These are phyloP conservation scores for Prunus dulcis DNA, from an alignment of 306 rosid species.

Conservation along the genomic window DNA sequence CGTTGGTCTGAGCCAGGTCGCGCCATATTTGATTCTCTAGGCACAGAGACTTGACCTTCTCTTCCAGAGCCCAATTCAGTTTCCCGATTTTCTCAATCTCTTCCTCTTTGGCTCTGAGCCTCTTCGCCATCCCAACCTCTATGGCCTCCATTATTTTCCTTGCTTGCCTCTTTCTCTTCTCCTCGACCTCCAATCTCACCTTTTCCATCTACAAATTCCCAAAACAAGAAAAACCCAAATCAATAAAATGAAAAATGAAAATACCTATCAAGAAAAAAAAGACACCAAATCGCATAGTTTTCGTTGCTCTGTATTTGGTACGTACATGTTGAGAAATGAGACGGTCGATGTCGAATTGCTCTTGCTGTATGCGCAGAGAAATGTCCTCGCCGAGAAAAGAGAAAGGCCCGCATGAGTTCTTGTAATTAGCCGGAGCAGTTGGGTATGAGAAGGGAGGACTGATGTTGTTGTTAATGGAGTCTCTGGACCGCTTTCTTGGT, in stretches of 20 bases:
- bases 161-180: constrained; percentile 66
- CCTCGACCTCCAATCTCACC: constrained; percentile 69
- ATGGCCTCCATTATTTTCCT: constrained; percentile 53
- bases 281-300: not conserved
- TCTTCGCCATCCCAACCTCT: constrained; percentile 55
- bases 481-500: constrained; percentile 66
- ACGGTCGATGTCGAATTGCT: constrained; percentile 60
- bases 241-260: not conserved
- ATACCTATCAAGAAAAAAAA: not conserved
- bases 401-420: constrained; percentile 38
- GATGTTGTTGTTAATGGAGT: constrained; percentile 25
- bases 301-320: not conserved
- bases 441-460: constrained; percentile 26
- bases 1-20: constrained; percentile 77
- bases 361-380: constrained; percentile 63
- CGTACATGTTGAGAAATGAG: constrained; percentile 66
- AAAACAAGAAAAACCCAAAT: not conserved
- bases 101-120: constrained; percentile 57
- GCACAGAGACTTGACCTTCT: constrained; percentile 51
- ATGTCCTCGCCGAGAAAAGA: constrained; percentile 85
- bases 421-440: constrained; percentile 10
- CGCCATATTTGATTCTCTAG: constrained; percentile 87
- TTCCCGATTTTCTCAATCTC: constrained; percentile 76
- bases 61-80: constrained; percentile 76
- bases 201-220: constrained; percentile 60